Conservation (phyloP, 257 asterid species). For the Buddleja alternifolia region DNA sequence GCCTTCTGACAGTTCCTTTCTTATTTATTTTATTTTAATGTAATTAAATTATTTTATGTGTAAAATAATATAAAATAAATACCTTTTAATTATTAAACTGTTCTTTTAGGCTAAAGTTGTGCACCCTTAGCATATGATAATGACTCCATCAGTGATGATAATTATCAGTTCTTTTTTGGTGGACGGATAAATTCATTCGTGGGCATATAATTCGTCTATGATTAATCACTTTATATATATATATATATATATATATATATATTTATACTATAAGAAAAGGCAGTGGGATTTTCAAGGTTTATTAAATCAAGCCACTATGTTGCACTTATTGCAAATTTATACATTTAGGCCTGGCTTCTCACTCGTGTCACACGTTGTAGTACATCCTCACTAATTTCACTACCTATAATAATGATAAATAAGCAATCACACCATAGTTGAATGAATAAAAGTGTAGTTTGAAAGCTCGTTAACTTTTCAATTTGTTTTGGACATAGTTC, state of each 20-base stretch:
- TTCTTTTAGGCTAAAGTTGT: slow-evolving; percentile 32
- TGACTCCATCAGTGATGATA: slow-evolving; percentile 25
- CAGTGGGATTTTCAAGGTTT: background rate
- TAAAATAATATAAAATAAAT: slow-evolving; percentile 13
- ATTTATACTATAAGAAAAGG: slow-evolving; percentile 6
- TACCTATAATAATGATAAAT: background rate
- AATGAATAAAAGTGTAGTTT: background rate
- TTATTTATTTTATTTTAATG: background rate
- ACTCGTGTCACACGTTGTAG: background rate
- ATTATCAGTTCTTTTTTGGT: slow-evolving; percentile 28
- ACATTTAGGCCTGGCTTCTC: background rate
- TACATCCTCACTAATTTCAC: background rate
- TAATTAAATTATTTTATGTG: no score
- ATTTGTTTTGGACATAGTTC: background rate
- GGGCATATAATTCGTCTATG: slow-evolving; percentile 35
- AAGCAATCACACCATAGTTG: background rate
- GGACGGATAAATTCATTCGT: slow-evolving; percentile 27
- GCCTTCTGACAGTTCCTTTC: slow-evolving; percentile 32
- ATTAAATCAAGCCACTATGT: background rate
- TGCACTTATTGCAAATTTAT: background rate
- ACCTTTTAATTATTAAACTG: slow-evolving; percentile 17
- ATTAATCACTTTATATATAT: slow-evolving; percentile 23
- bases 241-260: background rate
- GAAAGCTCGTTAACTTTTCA: background rate
- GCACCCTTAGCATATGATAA: slow-evolving; percentile 20